A percentile compares a stretch with the other conserved stretches of the same genome.
Evolutionary conservation across 164 flowering plant genomes (phyloP).

Genomic region (Magnolia sinica): DNA sequence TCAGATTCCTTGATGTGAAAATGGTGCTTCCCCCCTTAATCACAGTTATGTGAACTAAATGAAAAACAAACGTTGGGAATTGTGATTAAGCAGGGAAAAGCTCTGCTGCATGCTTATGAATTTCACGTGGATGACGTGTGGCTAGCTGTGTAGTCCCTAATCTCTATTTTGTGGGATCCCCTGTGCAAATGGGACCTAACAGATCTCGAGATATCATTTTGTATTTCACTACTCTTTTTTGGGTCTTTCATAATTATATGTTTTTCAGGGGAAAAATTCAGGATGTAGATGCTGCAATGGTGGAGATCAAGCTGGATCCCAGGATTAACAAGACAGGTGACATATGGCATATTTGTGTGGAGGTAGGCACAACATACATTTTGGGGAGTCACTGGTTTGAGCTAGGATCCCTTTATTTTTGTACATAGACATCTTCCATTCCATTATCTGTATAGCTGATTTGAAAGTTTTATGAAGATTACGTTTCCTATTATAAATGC

Average conservation of each 20-base stretch:
- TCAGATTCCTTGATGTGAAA: background rate
- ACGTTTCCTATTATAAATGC: background rate
- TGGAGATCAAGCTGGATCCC: constrained; percentile 71
- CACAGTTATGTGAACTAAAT: background rate
- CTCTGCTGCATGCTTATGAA: background rate
- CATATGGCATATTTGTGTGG: constrained; percentile 84
- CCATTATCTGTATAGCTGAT: background rate
- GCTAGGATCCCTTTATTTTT: too few species aligned
- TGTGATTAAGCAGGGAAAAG: background rate
- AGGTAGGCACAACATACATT: constrained; percentile 29
- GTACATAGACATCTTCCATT: background rate
- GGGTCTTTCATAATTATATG: background rate
- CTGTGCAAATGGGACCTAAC: background rate
- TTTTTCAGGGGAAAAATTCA: constrained; percentile 26
- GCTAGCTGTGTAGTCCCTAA: background rate
- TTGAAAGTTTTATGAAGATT: too few species aligned
- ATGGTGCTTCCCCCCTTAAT: background rate
- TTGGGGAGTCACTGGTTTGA: background rate
- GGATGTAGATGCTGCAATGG: constrained; percentile 36
- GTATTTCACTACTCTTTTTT: too few species aligned
- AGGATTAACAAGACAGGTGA: constrained; percentile 70
- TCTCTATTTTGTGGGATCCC: background rate
- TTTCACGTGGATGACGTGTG: background rate
- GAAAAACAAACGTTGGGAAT: too few species aligned
- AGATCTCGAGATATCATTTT: background rate